Conservation (phyloP, 2,329 filamentous ascomycete species). For the Mollisia scopiformis region DNA sequence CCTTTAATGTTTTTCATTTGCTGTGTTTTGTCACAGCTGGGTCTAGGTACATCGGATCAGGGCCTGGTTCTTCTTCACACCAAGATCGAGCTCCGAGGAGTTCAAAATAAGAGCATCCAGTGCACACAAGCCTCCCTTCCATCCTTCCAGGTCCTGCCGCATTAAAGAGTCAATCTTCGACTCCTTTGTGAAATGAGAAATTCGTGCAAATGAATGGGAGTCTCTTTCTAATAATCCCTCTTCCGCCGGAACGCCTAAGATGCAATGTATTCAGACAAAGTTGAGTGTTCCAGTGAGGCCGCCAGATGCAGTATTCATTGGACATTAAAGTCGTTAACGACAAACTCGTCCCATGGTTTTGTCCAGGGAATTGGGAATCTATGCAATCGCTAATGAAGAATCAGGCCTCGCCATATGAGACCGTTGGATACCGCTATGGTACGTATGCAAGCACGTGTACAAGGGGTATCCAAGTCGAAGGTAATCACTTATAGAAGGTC, state of each 20-base stretch:
- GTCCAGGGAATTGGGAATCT: conserved; percentile 30
- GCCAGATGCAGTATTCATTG: conserved; percentile 27
- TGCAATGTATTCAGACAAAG: conserved; percentile 16
- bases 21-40: neutral
- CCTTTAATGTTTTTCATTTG: neutral
- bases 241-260: conserved; percentile 41
- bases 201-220: conserved; percentile 15
- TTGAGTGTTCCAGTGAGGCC: conserved; percentile 15
- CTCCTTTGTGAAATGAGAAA: neutral
- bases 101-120: neutral
- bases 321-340: conserved; percentile 22
- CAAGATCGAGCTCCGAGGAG: neutral
- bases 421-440: conserved; percentile 2
- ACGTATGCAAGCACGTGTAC: conserved; percentile 10
- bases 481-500: conserved; percentile 16
- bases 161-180: neutral
- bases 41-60: neutral
- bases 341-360: conserved; percentile 16
- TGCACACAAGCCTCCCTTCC: neutral
- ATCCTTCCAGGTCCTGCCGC: neutral
- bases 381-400: conserved; percentile 35
- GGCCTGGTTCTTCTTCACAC: neutral
- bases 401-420: neutral
- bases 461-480: conserved; percentile 4
- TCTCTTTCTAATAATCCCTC: conserved; percentile 13